Evolutionary conservation across 331 rosid species (phyloP).

Genomic region (Stylosanthes scabra): DNA sequence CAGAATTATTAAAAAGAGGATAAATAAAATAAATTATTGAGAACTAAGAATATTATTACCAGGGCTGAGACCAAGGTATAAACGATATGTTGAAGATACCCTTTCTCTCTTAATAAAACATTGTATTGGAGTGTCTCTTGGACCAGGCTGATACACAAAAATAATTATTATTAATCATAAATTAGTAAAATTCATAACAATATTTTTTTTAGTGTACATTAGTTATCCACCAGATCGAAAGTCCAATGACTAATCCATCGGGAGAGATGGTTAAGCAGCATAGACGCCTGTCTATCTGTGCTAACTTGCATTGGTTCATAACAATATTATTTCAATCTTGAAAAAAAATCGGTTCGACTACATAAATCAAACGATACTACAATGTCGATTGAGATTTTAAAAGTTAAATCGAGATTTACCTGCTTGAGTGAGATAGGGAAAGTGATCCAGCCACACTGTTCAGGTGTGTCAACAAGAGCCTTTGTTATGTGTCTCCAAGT

Average conservation of each 20-base stretch:
- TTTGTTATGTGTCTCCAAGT: constrained; percentile 81
- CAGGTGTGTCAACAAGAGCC: constrained; percentile 81
- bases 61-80: constrained; percentile 89
- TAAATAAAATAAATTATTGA: constrained; percentile 14
- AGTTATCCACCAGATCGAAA: too few relatives aligned
- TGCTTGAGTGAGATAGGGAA: constrained; percentile 92
- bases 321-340: background rate
- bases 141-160: constrained; percentile 72
- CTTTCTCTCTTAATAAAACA: constrained; percentile 93
- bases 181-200: too few relatives aligned
- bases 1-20: background rate
- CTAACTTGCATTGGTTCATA: too few relatives aligned
- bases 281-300: too few relatives aligned
- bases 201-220: too few relatives aligned
- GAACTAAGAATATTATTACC: constrained; percentile 51
- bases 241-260: too few relatives aligned
- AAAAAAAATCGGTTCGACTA: background rate
- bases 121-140: constrained; percentile 81
- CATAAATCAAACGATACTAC: background rate
- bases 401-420: constrained; percentile 42
- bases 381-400: too few relatives aligned
- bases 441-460: constrained; percentile 80
- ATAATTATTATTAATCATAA: background rate
- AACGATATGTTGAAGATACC: constrained; percentile 68
- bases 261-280: too few relatives aligned